Percentiles rank a stretch among this genome's conserved stretches.
phyloP scores from a whole-genome alignment of 768 basidiomycete genomes.

The Dentipellis sp. region DNA sequence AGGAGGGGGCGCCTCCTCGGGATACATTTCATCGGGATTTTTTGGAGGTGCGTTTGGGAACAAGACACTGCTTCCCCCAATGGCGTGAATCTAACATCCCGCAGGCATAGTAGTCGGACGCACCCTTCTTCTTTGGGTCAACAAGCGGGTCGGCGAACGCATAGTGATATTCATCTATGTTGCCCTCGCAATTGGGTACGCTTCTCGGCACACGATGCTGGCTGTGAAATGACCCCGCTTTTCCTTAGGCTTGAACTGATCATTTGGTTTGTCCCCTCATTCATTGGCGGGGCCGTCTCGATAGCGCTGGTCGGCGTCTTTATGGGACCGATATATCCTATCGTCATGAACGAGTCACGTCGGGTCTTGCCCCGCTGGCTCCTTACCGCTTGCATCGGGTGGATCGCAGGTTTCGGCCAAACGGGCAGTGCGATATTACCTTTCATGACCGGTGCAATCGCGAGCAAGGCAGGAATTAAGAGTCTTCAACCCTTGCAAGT shows the following conservation, averaged over 20 bases:
- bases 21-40: conserved; percentile 40
- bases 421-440: conserved; percentile 41
- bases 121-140: conserved; percentile 39
- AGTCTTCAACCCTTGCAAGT: conserved; percentile 41
- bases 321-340: conserved; percentile 36
- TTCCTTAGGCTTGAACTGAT: conserved; percentile 35
- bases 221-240: conserved; percentile 9
- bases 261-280: conserved; percentile 44
- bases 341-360: conserved; percentile 29
- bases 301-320: conserved; percentile 43
- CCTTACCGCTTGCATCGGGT: conserved; percentile 32
- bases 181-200: conserved; percentile 25
- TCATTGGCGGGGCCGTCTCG: conserved; percentile 42
- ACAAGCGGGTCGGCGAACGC: conserved; percentile 29
- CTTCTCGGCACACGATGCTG: neutral
- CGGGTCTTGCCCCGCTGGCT: conserved; percentile 35
- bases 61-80: neutral
- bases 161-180: conserved; percentile 26
- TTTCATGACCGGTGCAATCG: conserved; percentile 37
- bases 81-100: neutral
- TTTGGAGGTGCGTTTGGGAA: conserved; percentile 20
- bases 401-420: conserved; percentile 41
- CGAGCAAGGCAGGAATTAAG: conserved; percentile 33
- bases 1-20: conserved; percentile 33
- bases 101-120: conserved; percentile 41